Evolutionary conservation across 2,329 filamentous ascomycete species (phyloP), one percentile per base, ranked within the genome.

Genomic region (Hymenoscyphus fraxineus): DNA sequence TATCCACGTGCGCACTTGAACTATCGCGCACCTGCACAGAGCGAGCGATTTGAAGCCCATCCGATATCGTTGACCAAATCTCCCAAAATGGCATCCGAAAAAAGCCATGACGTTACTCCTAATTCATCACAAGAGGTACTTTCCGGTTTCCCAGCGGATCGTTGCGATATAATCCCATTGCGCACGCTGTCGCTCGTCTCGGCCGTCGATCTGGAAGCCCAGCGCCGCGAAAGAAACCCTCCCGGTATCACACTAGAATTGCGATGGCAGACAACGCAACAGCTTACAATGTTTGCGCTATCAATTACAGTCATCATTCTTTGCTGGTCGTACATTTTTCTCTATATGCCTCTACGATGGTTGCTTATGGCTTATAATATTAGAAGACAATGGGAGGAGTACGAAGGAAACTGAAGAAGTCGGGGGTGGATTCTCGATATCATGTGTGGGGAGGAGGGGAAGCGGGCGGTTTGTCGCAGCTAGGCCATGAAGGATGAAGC

Each of bases 341-440:
- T 54, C n/a, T 54, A 54, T 54, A 54, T 54, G 22, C 47, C 47
- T 54, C 47, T 54, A 22, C 47, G 47, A 54, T 54, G 47, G 47
- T 22, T 54, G 10, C 22, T 54, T 22, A 54, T 54, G n/a, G 47
- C 47, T 54, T 54, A 54, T 54, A 22, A 19, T 54, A 22, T 22
- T 5, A 54, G 22, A 3, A 54, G 22, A 19, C 47, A 54, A 12
- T 54, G 47, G 47, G 47, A 54, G 47, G 19, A 7, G 19, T 54
- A 54, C 22, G 9, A 54, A 22, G 19, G 19, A 19, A 22, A 54
- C 35, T 15, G 19, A 22, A 54, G 9, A 13, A 54, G 10, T 54
- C 7, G 19, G n/a, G 47, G 7, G 47, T 22, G 47, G 12, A 27
- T 27, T 54, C 35, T 6, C 6, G 9, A 35, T 35, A 7, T 35